Conservation (phyloP, 176 grass and related monocot genomes). For the Avena atlantica region DNA sequence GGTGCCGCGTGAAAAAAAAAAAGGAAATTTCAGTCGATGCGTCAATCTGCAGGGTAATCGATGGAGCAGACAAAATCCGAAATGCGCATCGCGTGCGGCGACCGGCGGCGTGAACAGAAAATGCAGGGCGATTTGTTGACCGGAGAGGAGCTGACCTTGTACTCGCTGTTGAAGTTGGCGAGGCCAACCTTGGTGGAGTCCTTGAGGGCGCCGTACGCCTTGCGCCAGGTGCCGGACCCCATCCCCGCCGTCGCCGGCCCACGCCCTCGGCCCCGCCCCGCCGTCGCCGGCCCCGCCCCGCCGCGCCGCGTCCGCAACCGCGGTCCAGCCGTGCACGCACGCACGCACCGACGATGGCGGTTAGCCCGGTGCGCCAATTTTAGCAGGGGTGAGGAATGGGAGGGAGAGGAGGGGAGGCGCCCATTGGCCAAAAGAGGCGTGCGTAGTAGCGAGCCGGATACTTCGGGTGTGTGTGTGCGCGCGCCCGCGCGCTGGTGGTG, state of each 20-base stretch:
- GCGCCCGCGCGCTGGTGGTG: neutral
- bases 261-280: neutral
- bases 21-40: too few relatives aligned
- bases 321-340: neutral
- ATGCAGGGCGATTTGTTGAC: too few relatives aligned
- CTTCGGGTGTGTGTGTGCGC: neutral
- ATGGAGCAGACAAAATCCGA: neutral
- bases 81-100: neutral
- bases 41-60: neutral
- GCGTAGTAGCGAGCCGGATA: neutral
- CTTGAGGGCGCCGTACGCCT: conserved; percentile 96
- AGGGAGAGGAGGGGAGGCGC: neutral
- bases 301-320: conserved; percentile 6
- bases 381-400: conserved; percentile 34
- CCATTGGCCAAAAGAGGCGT: neutral
- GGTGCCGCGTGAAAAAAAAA: too few relatives aligned
- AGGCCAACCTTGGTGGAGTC: conserved; percentile 98
- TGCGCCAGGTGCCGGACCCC: conserved; percentile 79
- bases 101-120: too few relatives aligned
- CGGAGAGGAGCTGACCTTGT: conserved; percentile 58
- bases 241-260: conserved; percentile 37
- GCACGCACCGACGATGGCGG: neutral
- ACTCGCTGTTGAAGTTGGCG: conserved; percentile 97
- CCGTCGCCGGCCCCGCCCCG: neutral
- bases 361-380: conserved; percentile 27